These are phyloP conservation scores for Fusarium agapanthi DNA, from an alignment of 2,329 filamentous ascomycete genomes.

Conservation along the genomic window DNA sequence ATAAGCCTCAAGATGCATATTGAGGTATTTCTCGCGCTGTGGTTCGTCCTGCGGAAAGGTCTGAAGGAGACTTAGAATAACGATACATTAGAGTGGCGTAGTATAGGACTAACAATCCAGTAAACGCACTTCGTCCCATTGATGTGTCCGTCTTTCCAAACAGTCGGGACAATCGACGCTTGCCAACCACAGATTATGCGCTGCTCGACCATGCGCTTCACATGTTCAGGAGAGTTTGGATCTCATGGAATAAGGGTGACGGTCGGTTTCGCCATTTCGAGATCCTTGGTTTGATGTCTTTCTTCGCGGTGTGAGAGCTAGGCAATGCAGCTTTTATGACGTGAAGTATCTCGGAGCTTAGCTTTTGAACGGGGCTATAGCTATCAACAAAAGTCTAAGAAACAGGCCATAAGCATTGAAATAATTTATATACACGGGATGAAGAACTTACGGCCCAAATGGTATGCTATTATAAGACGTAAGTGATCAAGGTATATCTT, in stretches of 20 bases:
- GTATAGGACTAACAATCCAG: neutral
- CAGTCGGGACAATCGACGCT: neutral
- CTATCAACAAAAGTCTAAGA: too few species aligned
- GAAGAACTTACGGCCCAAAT: too few species aligned
- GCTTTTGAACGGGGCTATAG: too few species aligned
- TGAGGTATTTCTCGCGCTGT: neutral
- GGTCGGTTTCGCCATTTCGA: neutral
- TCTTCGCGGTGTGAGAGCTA: too few species aligned
- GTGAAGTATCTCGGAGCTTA: too few species aligned
- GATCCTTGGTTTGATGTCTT: neutral
- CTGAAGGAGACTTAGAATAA: accelerated
- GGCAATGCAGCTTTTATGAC: too few species aligned
- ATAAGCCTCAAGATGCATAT: neutral
- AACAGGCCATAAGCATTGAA: too few species aligned
- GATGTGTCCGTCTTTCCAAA: neutral
- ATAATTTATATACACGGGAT: too few species aligned
- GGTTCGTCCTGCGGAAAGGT: accelerated
- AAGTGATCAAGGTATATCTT: too few species aligned
- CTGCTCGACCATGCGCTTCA: neutral
- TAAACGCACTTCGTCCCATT: neutral
- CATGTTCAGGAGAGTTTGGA: neutral
- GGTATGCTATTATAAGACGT: too few species aligned
- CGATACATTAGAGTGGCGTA: accelerated
- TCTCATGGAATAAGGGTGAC: neutral
- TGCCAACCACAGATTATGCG: neutral